Base-by-base conservation (phyloP, 495 filamentous ascomycete species). In the Penicillium mononematosum region DNA sequence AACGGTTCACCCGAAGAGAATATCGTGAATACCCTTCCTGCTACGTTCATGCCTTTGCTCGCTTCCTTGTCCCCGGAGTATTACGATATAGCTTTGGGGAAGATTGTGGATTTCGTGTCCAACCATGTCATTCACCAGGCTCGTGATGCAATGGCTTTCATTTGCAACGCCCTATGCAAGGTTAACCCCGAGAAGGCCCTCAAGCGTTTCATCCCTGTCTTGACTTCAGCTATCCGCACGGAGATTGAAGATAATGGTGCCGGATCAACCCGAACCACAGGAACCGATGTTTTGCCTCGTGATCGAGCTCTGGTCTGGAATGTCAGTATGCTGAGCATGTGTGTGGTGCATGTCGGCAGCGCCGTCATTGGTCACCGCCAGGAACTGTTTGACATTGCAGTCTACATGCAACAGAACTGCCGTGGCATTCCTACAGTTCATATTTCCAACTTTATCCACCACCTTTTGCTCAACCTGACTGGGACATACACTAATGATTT, bases 211-310 rank as follows among this genome's bases (percentile, higher is more conserved):
- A 82, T 98, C 27, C 94, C 94, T 0, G 88, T 96, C 72, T 76
- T 99, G 55, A 87, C 92, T 41, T 83, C 88, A 66, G 91, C 90
- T 32, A 99, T 99, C 59, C 88, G 92, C 46, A 95, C 90, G 51
- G 94, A 99, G 66, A 98, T 99, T 60, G 91, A 96, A 63, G 90
- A 96, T 66, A 98, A 97, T 63, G 90, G 91, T n/a, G 94, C 94
- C 12, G 94, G 91, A 7, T 96, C 94, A 32, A 95, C 95, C 27
- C 80, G 94, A 59, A 97, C 90, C 42, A 94, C 91, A 38, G 94
- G 95, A 16, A 87, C 89, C 19, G 94, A 99, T 67, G 90, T 98
- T 29, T 81, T 98, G 38, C 94, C 94, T 29, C 83, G 94, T 62
- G 94, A 99, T 69, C 81, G 95, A 24, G 94, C 88, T 12, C 77